These are phyloP conservation scores for Articulospora tetracladia DNA, from an alignment of 495 filamentous ascomycete genomes.

Conservation along the genomic window DNA sequence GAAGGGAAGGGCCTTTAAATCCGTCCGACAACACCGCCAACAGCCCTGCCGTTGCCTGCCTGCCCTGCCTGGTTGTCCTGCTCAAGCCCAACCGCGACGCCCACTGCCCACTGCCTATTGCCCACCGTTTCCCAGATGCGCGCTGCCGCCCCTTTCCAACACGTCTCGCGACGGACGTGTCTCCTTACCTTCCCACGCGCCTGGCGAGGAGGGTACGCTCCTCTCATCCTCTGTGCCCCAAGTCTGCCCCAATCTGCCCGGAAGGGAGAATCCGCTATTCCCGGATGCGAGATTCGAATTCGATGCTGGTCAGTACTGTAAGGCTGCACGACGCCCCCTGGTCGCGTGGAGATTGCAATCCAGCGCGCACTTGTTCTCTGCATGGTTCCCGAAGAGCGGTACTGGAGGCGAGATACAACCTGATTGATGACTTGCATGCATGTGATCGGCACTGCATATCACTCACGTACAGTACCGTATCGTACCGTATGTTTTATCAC, in stretches of 20 bases:
- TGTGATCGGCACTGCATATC: conserved; percentile 3
- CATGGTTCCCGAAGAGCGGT: conserved; percentile 1
- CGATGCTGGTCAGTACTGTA: not conserved
- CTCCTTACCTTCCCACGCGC: no score
- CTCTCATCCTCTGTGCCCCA: no score
- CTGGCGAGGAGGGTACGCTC: not conserved
- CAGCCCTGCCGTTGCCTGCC: not conserved
- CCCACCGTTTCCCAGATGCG: not conserved
- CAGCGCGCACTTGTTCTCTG: not conserved
- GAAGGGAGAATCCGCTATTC: not conserved
- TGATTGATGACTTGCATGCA: not conserved
- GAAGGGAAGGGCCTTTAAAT: conserved; percentile 1
- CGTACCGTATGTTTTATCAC: no score
- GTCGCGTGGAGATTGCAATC: not conserved
- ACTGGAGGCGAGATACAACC: not conserved
- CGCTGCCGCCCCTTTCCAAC: not conserved
- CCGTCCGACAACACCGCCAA: not conserved
- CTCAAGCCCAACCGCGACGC: no score
- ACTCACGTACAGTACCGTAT: no score
- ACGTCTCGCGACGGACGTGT: no score
- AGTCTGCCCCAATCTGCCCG: not conserved
- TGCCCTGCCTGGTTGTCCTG: no score
- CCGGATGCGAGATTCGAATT: not conserved
- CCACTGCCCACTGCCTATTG: no score
- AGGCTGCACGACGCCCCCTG: not conserved